Evolutionary conservation across 2,329 filamentous ascomycete species (phyloP), one percentile per base, ranked within the genome.

Genomic region (Mariannaea sp.): DNA sequence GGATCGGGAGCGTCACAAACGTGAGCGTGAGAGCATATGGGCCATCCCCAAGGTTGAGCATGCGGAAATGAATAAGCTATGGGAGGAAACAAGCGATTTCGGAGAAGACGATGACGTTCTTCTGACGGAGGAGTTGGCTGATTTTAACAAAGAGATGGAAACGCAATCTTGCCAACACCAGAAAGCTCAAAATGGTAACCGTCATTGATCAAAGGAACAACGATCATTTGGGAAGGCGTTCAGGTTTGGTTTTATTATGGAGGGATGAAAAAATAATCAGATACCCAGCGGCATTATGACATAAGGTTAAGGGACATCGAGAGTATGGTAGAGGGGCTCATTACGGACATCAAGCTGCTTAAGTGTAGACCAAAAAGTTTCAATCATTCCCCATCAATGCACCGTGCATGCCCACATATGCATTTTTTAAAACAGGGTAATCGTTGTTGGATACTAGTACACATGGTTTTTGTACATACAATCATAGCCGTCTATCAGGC

Each of bases 1-100:
- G 73, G 94, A 99, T 72, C 80, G 94, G 3, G 94, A 99, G 72
- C 80, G 94, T 36, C 95, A 99, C 72, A 99, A 99, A 78, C 79
- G 93, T 36, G 77, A 93, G 66, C 79, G 94, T 17, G 94, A 99
- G 75, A 92, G 87, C 65, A 95, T 96, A 58, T 99, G 95, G 94
- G 90, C 92, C 1, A 86, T 96, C 2, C 84, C 84, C 24, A 80
- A 82, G 7, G 65, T 62, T 7, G 79, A 82, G 20, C 82, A 86
- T 29, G 75, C 76, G 9, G 93, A 97, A 73, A 87, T 91, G 74
- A 83, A 87, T 58, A 89, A 85, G 73, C 74, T 95, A 60, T 95
- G 89, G 88, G 90, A 94, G 33, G 91, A 96, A 68, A 87, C 85
- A 14, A 96, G 90, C 65, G 90, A 94, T 59, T 79, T 93, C 56